Conservation (phyloP, 306 rosid genomes). For the Vigna radiata region DNA sequence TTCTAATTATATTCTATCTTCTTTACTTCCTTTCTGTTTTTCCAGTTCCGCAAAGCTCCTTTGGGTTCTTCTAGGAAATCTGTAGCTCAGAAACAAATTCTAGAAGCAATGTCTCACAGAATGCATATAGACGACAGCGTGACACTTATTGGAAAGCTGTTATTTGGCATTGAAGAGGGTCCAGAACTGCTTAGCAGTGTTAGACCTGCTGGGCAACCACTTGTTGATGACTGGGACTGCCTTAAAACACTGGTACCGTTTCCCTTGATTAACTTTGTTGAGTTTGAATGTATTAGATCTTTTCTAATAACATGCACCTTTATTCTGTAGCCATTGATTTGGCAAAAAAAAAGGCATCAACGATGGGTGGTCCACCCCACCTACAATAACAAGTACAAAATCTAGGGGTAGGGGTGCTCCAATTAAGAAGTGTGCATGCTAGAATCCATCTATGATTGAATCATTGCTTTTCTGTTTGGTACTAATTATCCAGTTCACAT, state of each 20-base stretch:
- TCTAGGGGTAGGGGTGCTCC: not conserved
- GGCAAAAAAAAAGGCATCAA: not conserved
- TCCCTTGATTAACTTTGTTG: conserved; percentile 4
- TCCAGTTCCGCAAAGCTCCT: conserved; percentile 90
- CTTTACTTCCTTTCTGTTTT: conserved; percentile 36
- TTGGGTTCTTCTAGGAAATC: conserved; percentile 82
- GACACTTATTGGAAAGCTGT: conserved; percentile 82
- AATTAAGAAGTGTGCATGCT: not conserved
- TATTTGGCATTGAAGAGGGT: conserved; percentile 88
- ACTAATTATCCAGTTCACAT: conserved; percentile 25
- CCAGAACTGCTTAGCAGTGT: conserved; percentile 65
- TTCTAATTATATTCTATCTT: conserved; percentile 4
- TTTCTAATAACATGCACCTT: not conserved
- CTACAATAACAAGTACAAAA: not conserved
- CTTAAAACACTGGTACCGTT: conserved; percentile 74
- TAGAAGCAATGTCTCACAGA: conserved; percentile 96
- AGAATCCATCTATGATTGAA: conserved; percentile 28
- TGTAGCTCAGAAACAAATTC: conserved; percentile 79
- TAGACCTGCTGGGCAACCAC: conserved; percentile 78
- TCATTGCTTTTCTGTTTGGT: conserved; percentile 10
- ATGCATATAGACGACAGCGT: conserved; percentile 82
- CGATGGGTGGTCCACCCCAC: not conserved
- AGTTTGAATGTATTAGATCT: conserved; percentile 14
- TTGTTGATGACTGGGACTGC: conserved; percentile 93
- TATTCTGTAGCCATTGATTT: not conserved